These are phyloP conservation scores for Favolaschia claudopus DNA, from an alignment of 768 basidiomycete species.

Conservation along the genomic window DNA sequence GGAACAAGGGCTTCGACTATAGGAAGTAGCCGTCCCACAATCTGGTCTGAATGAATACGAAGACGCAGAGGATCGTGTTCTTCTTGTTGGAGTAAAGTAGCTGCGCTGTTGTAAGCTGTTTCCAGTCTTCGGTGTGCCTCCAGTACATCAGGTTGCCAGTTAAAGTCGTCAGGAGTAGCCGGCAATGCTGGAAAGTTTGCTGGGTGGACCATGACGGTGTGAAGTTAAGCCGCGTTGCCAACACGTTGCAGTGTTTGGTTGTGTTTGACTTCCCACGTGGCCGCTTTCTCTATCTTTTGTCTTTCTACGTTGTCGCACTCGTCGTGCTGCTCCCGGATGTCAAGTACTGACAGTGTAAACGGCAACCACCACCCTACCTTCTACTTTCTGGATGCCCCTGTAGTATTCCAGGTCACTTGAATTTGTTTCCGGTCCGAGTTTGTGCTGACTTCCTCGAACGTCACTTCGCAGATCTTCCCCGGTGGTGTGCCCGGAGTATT, in stretches of 20 bases:
- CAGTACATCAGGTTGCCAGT: background rate
- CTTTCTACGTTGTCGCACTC: too few relatives aligned
- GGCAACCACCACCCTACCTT: too few relatives aligned
- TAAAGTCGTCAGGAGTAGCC: background rate
- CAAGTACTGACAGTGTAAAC: too few relatives aligned
- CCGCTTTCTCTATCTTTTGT: too few relatives aligned
- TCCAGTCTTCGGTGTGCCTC: background rate
- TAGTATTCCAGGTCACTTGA: too few relatives aligned
- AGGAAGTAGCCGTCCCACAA: background rate
- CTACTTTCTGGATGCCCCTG: too few relatives aligned
- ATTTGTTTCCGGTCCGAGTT: too few relatives aligned
- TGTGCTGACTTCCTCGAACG: too few relatives aligned
- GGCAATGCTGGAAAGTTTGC: background rate
- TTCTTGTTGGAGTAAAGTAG: background rate
- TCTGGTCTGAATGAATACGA: slow-evolving; percentile 3
- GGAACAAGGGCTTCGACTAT: slow-evolving; percentile 1
- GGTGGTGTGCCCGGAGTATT: background rate
- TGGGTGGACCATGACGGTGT: background rate
- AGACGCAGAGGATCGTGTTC: background rate
- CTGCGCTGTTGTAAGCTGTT: background rate
- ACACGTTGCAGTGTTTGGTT: background rate
- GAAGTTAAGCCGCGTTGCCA: too few relatives aligned
- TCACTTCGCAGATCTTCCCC: too few relatives aligned
- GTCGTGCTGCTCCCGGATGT: too few relatives aligned
- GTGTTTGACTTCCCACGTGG: background rate